phyloP scores from a whole-genome alignment of 1,284 basidiomycete species.

The Termitomyces sp. region DNA sequence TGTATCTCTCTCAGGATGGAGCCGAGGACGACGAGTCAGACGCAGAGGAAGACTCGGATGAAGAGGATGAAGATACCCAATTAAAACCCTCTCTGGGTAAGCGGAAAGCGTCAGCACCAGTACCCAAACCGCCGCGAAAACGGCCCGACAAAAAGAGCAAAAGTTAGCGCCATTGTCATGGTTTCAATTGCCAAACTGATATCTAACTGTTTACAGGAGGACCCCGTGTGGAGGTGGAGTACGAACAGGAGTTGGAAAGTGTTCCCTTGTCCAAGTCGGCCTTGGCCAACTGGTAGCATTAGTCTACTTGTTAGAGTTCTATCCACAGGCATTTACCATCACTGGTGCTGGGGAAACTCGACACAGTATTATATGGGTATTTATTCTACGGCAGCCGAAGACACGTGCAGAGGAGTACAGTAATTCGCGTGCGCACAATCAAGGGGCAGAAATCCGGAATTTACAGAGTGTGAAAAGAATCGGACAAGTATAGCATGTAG shows the following conservation, averaged over 20 bases:
- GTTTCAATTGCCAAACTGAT: conserved; percentile 4
- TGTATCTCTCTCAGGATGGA: conserved; percentile 19
- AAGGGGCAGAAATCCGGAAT: background rate
- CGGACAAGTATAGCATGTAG: background rate
- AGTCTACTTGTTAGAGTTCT: conserved; percentile 1
- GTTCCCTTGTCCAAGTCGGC: conserved; percentile 54
- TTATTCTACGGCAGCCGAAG: conserved; percentile 3
- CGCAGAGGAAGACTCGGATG: conserved; percentile 36
- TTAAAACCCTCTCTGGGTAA: conserved; percentile 55
- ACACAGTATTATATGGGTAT: conserved; percentile 6
- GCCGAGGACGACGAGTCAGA: conserved; percentile 22
- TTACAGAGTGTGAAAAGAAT: background rate
- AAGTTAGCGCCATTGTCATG: conserved; percentile 36
- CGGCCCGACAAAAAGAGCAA: conserved; percentile 53
- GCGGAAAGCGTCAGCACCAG: conserved; percentile 51
- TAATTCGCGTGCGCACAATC: background rate
- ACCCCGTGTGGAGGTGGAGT: conserved; percentile 89
- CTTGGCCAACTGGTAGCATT: conserved; percentile 54
- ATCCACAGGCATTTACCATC: background rate
- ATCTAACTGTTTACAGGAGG: conserved; percentile 43
- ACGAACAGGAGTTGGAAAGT: conserved; percentile 86
- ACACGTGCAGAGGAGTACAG: background rate
- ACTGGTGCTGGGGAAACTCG: background rate
- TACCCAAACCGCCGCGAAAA: conserved; percentile 40
- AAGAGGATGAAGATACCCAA: conserved; percentile 28